These are phyloP conservation scores for Epichloe aotearoae DNA, from an alignment of 2,329 filamentous ascomycete genomes.

Conservation along the genomic window DNA sequence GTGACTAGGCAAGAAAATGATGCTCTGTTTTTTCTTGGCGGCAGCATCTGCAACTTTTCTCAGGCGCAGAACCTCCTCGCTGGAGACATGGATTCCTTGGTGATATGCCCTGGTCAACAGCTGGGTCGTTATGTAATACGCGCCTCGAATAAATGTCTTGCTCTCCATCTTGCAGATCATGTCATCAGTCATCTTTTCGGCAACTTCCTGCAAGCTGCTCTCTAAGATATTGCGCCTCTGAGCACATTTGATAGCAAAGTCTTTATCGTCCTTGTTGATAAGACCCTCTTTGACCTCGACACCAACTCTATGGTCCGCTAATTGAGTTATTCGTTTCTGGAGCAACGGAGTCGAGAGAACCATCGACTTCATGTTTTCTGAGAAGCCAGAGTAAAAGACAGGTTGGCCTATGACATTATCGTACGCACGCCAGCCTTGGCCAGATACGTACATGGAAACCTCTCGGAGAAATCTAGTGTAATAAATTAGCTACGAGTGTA, in stretches of 20 bases:
- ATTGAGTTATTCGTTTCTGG: constrained; percentile 56
- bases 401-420: constrained; percentile 82
- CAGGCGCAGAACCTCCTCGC: constrained; percentile 77
- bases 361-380: constrained; percentile 71
- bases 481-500: not conserved
- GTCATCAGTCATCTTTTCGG: constrained; percentile 73
- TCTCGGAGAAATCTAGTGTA: constrained; percentile 69
- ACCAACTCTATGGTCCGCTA: constrained; percentile 61
- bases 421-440: constrained; percentile 90
- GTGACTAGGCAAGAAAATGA: constrained; percentile 91
- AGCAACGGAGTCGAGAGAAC: constrained; percentile 68
- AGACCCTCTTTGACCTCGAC: constrained; percentile 68
- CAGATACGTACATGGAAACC: constrained; percentile 83
- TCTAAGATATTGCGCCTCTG: constrained; percentile 54
- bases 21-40: constrained; percentile 83
- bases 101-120: constrained; percentile 87
- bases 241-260: constrained; percentile 35
- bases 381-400: constrained; percentile 85
- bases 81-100: constrained; percentile 92
- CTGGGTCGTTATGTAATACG: constrained; percentile 83
- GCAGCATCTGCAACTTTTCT: constrained; percentile 73
- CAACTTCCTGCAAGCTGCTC: constrained; percentile 61
- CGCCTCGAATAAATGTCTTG: constrained; percentile 79
- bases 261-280: constrained; percentile 41
- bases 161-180: constrained; percentile 99